A percentile compares a stretch with the other conserved stretches of the same genome.
These are phyloP conservation scores for Epichloe festucae DNA, from an alignment of 2,329 filamentous ascomycete genomes.

Conservation along the genomic window DNA sequence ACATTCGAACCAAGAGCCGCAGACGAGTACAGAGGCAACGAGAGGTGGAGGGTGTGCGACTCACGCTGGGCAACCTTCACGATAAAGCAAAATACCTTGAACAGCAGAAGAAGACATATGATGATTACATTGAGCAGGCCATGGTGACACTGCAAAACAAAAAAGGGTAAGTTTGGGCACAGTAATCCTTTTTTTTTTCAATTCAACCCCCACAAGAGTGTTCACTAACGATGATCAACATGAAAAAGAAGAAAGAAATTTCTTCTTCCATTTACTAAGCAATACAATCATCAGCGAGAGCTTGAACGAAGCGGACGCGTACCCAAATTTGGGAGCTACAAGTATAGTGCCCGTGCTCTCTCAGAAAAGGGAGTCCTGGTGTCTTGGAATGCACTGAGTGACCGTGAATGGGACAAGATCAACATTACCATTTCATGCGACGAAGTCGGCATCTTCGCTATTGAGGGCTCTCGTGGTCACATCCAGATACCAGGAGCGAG, in stretches of 20 bases:
- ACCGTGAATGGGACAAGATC: conserved; percentile 78
- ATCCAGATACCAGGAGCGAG: conserved; percentile 95
- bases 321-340: conserved; percentile 95
- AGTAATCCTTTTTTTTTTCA: neutral
- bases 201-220: too few relatives aligned
- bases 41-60: conserved; percentile 72
- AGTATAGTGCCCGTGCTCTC: conserved; percentile 82
- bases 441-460: conserved; percentile 82
- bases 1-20: conserved; percentile 94
- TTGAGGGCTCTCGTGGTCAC: conserved; percentile 81
- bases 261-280: conserved; percentile 90
- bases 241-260: conserved; percentile 67
- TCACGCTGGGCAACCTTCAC: conserved; percentile 62
- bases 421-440: conserved; percentile 92
- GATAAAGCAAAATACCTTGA: conserved; percentile 88
- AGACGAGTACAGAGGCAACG: conserved; percentile 82
- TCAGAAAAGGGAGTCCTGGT: conserved; percentile 91
- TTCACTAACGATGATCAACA: neutral
- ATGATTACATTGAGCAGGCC: conserved; percentile 97
- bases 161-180: conserved; percentile 62
- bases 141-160: conserved; percentile 96
- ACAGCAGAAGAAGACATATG: conserved; percentile 91
- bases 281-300: conserved; percentile 97
- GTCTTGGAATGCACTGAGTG: conserved; percentile 72
- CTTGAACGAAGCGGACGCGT: conserved; percentile 83